These are phyloP conservation scores for Penicillium glabrum DNA, from an alignment of 2,329 filamentous ascomycete species.

Conservation along the genomic window DNA sequence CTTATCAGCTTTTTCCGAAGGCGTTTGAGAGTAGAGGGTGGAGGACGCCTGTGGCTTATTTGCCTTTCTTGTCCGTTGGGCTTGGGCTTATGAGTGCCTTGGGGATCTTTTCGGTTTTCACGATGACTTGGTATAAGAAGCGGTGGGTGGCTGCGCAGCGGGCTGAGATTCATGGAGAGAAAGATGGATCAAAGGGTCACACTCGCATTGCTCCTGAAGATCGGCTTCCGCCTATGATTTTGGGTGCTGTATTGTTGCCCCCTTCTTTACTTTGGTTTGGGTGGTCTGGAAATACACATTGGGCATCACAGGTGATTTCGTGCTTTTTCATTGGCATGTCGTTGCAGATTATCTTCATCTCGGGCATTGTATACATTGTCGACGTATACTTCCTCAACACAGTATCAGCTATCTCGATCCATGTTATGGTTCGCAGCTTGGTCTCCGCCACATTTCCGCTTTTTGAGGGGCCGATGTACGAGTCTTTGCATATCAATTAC, in stretches of 20 bases:
- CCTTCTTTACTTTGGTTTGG: constrained; percentile 48
- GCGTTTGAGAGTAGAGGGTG: constrained; percentile 32
- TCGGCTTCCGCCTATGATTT: constrained; percentile 45
- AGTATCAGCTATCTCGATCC: constrained; percentile 37
- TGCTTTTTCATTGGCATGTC: constrained; percentile 44
- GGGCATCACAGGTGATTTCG: constrained; percentile 45
- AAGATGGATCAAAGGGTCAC: not conserved
- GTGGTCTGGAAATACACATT: constrained; percentile 43
- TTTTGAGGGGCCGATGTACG: constrained; percentile 21
- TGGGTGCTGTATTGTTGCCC: constrained; percentile 42
- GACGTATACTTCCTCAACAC: constrained; percentile 37
- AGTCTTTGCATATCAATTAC: constrained; percentile 18
- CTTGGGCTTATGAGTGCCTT: constrained; percentile 26
- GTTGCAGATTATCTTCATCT: constrained; percentile 40
- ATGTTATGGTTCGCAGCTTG: constrained; percentile 33
- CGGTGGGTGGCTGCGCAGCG: constrained; percentile 16
- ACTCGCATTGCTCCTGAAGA: constrained; percentile 37
- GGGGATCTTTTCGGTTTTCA: constrained; percentile 28
- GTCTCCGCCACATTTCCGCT: constrained; percentile 30
- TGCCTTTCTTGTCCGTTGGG: constrained; percentile 29
- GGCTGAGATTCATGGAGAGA: not conserved
- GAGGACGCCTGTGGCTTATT: constrained; percentile 23
- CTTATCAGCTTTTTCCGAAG: constrained; percentile 35
- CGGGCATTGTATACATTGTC: constrained; percentile 39
- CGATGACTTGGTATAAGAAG: constrained; percentile 31